Evolutionary conservation across 1,139 yeast species (phyloP), one percentile per base, ranked within the genome.

Genomic region (Blastobotrys niveus): DNA sequence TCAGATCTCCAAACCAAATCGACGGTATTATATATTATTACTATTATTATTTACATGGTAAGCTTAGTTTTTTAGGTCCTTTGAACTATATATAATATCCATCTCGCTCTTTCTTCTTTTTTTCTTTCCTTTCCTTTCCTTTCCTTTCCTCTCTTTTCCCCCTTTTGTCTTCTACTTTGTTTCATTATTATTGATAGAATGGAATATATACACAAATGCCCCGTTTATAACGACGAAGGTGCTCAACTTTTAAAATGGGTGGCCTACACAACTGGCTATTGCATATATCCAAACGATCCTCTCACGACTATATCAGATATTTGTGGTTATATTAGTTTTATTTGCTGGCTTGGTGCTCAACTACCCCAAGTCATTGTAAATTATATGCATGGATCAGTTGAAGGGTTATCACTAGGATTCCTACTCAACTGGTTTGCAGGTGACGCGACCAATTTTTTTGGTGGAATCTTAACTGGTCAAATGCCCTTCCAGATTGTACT

Each of bases 291-390:
- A 10, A 10, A 14, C 19, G 65, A 64, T 21, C 36, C 47, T 15
- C 25, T 49, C 35, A 51, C 62, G 3, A 61, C 58, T 1, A 19
- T 52, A 14, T 63, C 67, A 2, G 59, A 57, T 57, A 34, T 53
- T 5, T 45, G 74, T 19, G 83, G 84, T 1, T 68, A 71, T 25
- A 54, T 75, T 9, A 77, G 84, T 0, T 69, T 80, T 44, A 64
- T 71, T 9, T 69, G 85, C 43, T 88, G 96, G 85, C 70, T 88
- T 36, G 80, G 88, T 55, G 95, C 96, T 1, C 93, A 86, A 60
- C 65, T 86, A 21, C 97, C 97, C 0, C 98, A 89, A 61, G 80
- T 87, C 17, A 65, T 79, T 48, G 78, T 81, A 57, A 89, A 89
- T 57, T 85, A 83, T 62, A 70, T 70, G 27, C 77, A 74, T 59